Base-by-base conservation (phyloP, 148 eudicot species). In the Vaccinium myrtillus region DNA sequence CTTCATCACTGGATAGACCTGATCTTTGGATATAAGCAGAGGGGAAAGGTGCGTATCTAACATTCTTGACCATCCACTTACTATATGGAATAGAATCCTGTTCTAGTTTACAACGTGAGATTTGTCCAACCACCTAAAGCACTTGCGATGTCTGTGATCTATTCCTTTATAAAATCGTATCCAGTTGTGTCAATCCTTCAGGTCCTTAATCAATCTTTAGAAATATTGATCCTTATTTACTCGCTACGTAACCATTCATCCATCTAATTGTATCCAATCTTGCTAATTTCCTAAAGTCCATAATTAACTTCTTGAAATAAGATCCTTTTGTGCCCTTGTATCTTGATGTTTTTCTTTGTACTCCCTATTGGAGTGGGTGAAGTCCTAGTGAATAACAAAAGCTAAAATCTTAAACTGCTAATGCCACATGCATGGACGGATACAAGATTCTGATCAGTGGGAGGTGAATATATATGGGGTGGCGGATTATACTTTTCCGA, bases 1-100 rank as follows among this genome's bases (percentile, higher is more conserved):
- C 92, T 97, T 77, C 99, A 97, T 90, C 98, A 97, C 81, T 97
- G 99, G 99, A 97, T 97, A 81, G 99, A 97, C 90, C 94, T 97
- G 85, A 97, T 97, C 69, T 97, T 97, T 88, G 99, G 99, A 69
- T 86, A 85, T 87, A 97, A 92, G 91, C 99, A 97, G 87, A 90
- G 98, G 87, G 99, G 99, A 82, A 97, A 97, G 94, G 99, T 97
- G 82, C 83, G 94, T 89, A 15, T 71, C 74, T 19, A 79, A 67
- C 49, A 19, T 84, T 84, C 50, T 61, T 58, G 39, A 49, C 8
- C 59, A 32, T 74, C 63, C 55, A 51, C 21, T 82, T 48, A 2
- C 5, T 6, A n/a, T 77, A 54, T 50, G 58, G 30, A 16, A 77
- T 8, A 30, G 71, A 23, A n/a, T 55, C 65, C 13, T 48, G 27